Evolutionary conservation across 768 basidiomycete genomes (phyloP), one percentile per base, ranked within the genome.

Genomic region (Rhodocollybia butyracea): DNA sequence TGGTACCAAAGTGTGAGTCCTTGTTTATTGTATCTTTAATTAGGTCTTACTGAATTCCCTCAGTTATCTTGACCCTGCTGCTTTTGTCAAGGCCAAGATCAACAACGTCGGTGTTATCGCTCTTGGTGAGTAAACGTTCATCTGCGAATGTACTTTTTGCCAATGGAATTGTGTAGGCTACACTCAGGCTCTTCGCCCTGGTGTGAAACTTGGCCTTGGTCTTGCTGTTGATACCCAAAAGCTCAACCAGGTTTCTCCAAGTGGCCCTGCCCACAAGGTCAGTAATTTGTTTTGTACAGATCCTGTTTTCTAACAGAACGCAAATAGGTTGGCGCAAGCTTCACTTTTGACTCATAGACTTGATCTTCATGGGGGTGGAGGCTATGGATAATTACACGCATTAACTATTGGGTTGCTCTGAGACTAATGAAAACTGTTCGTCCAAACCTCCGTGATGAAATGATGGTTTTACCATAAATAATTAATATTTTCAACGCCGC

Each of bases 41-140:
- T 31, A 13, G 43, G 21, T 15, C 6, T 21, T 21, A 30, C 51
- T 32, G 34, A 39, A 36, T 30, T 41, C 17, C 21, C 42, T 26
- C 54, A 90, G 86, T 46, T 86, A 86, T 76, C 86, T 95, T 60
- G 94, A 98, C 76, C 73, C 80, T 29, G 86, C 93, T 61, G 88
- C 94, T 8, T 98, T 91, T 68, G 81, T 98, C 76, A 98, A 99
- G 83, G 91, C 94, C 63, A 98, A 98, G 83, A 95, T 98, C 79
- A 98, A 98, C 85, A 96, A 95, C 77, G 70, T 85, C 56, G 95
- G 95, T 80, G 81, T 95, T 68, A 81, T 97, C 62, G 88, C 84
- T 64, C 85, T 96, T 61, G 88, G 84, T 91, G 68, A 59, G 73
- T 66, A 2, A 17, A 24, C 41, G 13, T 5, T 34, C 19, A 19